A percentile compares a stretch with the other conserved stretches of the same genome.
Conservation (phyloP, 2,329 filamentous ascomycete species). For the Aspergillus sp. region DNA sequence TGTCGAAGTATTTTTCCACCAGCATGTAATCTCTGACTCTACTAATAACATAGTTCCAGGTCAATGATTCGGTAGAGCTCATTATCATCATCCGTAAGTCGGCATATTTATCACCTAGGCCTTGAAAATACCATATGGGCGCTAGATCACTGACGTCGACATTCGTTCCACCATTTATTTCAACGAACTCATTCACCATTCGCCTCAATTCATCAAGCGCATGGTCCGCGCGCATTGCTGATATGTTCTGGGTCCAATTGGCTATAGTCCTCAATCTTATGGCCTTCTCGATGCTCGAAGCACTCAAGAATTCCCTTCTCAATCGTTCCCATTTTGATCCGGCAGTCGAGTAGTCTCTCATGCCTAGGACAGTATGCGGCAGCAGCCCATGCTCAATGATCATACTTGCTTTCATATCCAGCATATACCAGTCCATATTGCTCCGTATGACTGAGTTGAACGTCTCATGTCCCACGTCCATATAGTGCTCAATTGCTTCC, state of each 20-base stretch:
- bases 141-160: background rate
- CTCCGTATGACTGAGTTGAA: too few species aligned
- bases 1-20: background rate
- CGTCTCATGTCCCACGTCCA: too few species aligned
- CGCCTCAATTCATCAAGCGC: background rate
- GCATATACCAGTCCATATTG: too few species aligned
- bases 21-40: background rate
- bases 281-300: too few species aligned
- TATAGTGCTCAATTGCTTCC: too few species aligned
- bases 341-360: background rate
- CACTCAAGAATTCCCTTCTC: too few species aligned
- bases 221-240: background rate
- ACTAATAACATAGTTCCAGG: background rate
- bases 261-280: background rate
- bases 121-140: background rate
- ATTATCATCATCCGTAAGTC: background rate
- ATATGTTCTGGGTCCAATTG: background rate
- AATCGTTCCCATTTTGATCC: background rate
- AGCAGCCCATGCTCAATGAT: background rate
- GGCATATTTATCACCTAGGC: background rate
- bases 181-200: background rate
- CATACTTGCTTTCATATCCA: background rate
- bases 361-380: background rate
- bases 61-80: background rate
- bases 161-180: background rate